Base-by-base conservation (phyloP, 805 yeast genomes). In the Saccharomycopsis selenospora region DNA sequence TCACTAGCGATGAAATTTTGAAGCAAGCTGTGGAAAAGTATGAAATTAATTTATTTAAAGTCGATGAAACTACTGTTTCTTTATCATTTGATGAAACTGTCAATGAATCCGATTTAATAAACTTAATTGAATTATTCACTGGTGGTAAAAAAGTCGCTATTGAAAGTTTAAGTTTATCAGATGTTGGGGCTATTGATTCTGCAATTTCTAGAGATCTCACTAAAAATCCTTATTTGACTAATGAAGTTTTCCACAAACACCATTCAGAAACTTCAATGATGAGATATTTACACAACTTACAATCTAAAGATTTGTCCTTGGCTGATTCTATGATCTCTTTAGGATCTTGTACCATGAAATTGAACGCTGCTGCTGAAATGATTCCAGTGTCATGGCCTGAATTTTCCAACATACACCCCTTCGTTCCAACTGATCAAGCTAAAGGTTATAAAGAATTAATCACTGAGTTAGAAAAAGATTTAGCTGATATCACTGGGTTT, bases 311-410 rank as follows among this genome's bases (percentile, higher is more conserved):
- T 69, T 71, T 93, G 52, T 91, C 98, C 0, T 73, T 93, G 51
- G 96, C 98, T 8, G 85, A 89, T 61, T 85, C 97, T 3, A 93
- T 93, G 99, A 93, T 93, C 54, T 95, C 99, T 20, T 75, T 93
- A 54, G 99, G 99, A 23, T 87, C 96, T 5, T 93, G 99, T 72
- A 93, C 99, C 17, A 93, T 93, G 99, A 93, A 93, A 66, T 75
- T 93, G 61, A 93, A 93, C 63, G 84, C 96, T 47, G 91, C 98
- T 1, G 95, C 89, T 6, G 91, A 88, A 63, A 93, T 93, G 98
- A 76, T 79, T 54, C 93, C 98, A 42, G 73, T 93, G 47, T 82
- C 96, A 3, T 89, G 96, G 85, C 96, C 96, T 20, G 95, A 93
- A 56, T 90, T 93, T 65, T 76, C 82, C 38, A 74, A 79, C 22